Percentiles rank a stretch among this genome's conserved stretches.
Evolutionary conservation across 2,329 filamentous ascomycete species (phyloP).

Genomic region (Fusarium brachygibbosum): DNA sequence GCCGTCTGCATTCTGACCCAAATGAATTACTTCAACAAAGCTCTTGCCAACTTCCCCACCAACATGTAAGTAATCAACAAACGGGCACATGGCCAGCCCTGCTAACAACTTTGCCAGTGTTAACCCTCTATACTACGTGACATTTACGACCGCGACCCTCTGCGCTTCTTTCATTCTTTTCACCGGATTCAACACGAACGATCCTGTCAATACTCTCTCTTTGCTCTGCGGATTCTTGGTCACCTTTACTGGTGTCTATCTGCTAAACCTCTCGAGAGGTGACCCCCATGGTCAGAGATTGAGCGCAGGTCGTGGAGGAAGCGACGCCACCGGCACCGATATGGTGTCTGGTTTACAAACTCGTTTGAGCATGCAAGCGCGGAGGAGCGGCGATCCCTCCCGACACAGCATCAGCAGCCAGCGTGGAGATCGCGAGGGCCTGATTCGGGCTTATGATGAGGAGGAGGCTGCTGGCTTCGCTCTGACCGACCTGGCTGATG

Average conservation of each 20-base stretch:
- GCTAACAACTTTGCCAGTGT: slow-evolving; percentile 69
- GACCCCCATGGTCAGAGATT: slow-evolving; percentile 85
- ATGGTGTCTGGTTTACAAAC: slow-evolving; percentile 91
- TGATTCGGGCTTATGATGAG: slow-evolving; percentile 91
- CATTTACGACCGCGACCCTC: slow-evolving; percentile 94
- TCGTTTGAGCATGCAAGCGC: slow-evolving; percentile 90
- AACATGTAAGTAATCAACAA: slow-evolving; percentile 79
- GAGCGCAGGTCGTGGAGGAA: slow-evolving; percentile 71
- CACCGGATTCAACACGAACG: slow-evolving; percentile 94
- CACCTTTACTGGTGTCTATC: slow-evolving; percentile 95
- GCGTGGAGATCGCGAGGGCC: slow-evolving; percentile 79
- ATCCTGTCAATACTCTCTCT: slow-evolving; percentile 91
- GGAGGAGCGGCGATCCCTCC: slow-evolving; percentile 77
- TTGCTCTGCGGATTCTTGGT: slow-evolving; percentile 92
- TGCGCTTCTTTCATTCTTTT: slow-evolving; percentile 97
- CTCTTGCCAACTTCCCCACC: slow-evolving; percentile 94
- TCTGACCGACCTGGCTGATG: slow-evolving; percentile 82
- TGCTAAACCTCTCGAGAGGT: slow-evolving; percentile 92
- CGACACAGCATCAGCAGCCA: slow-evolving; percentile 75
- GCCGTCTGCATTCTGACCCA: slow-evolving; percentile 95
- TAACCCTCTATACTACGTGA: slow-evolving; percentile 97
- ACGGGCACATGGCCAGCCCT: not conserved
- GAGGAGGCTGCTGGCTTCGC: slow-evolving; percentile 82
- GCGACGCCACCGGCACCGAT: slow-evolving; percentile 90
- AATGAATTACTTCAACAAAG: slow-evolving; percentile 99